Evolutionary conservation across 768 basidiomycete genomes (phyloP).

Genomic region (Xerocomus potaroensis): DNA sequence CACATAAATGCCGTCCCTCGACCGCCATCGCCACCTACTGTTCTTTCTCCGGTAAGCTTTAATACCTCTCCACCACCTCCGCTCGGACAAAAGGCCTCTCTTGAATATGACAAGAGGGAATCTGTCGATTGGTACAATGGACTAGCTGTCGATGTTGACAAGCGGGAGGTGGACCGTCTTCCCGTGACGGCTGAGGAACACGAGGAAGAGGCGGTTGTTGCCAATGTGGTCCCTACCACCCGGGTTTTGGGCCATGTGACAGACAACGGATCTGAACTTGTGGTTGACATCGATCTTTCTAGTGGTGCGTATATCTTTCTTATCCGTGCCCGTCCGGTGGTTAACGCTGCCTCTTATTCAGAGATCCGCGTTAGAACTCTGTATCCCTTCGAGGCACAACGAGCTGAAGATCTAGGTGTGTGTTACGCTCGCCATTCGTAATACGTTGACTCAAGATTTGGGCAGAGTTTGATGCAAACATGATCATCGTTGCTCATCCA

Average conservation of each 20-base stretch:
- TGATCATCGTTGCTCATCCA: slow-evolving; percentile 75
- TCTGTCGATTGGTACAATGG: slow-evolving; percentile 91
- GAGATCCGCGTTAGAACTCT: slow-evolving; percentile 75
- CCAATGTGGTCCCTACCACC: slow-evolving; percentile 46
- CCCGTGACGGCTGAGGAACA: slow-evolving; percentile 59
- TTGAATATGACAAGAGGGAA: slow-evolving; percentile 53
- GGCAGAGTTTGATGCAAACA: slow-evolving; percentile 75
- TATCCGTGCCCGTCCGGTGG: background rate
- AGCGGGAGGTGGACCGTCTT: slow-evolving; percentile 38
- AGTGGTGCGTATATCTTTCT: slow-evolving; percentile 40
- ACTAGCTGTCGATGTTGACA: slow-evolving; percentile 64
- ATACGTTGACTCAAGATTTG: background rate
- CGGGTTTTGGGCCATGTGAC: slow-evolving; percentile 46
- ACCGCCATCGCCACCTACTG: slow-evolving; percentile 29
- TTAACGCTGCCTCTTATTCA: slow-evolving; percentile 27
- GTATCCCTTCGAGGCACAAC: slow-evolving; percentile 82
- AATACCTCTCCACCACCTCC: slow-evolving; percentile 19
- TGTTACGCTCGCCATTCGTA: slow-evolving; percentile 10
- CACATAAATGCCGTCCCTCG: slow-evolving; percentile 58
- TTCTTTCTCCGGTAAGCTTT: background rate
- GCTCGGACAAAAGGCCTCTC: slow-evolving; percentile 9
- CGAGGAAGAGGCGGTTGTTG: slow-evolving; percentile 43
- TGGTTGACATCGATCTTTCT: slow-evolving; percentile 70
- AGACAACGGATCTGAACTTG: slow-evolving; percentile 43
- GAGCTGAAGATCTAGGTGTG: slow-evolving; percentile 84